A percentile compares a stretch with the other conserved stretches of the same genome.
Evolutionary conservation across 2,329 filamentous ascomycete genomes (phyloP).

Genomic region (Pezicula neosporulosa): DNA sequence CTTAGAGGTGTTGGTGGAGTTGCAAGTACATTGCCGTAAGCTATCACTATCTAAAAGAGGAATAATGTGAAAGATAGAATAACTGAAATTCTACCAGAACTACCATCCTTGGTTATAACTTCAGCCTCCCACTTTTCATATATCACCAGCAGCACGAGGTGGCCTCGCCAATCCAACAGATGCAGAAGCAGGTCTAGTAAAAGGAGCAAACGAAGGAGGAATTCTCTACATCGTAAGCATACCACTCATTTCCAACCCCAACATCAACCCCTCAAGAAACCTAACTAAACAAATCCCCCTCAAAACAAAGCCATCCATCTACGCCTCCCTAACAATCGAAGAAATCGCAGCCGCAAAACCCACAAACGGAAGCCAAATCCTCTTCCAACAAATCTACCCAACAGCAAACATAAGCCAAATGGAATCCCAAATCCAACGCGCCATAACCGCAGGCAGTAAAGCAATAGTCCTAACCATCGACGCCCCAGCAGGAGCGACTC

Average conservation of each 20-base stretch:
- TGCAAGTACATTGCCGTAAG: not conserved
- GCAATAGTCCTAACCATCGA: slow-evolving; percentile 7
- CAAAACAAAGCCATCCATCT: not conserved
- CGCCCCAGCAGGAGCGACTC: slow-evolving; percentile 2
- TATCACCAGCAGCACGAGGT: not conserved
- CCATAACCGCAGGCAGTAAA: not conserved
- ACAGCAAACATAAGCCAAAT: not conserved
- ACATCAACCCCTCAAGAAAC: too few species aligned
- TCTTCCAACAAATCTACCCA: not conserved
- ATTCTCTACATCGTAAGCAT: not conserved
- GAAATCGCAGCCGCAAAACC: not conserved
- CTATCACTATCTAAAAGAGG: not conserved
- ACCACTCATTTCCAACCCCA: too few species aligned
- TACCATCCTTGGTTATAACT: not conserved
- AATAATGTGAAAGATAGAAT: not conserved
- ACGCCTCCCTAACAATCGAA: not conserved
- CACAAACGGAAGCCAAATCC: not conserved
- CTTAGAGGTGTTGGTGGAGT: not conserved
- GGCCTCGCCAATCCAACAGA: not conserved
- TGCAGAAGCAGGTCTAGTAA: not conserved
- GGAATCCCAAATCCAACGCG: not conserved
- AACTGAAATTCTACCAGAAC: not conserved
- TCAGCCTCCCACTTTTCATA: not conserved
- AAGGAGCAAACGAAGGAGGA: not conserved
- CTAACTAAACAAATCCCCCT: too few species aligned